These are phyloP conservation scores for Sarcomyxa edulis DNA, from an alignment of 768 basidiomycete species.

Conservation along the genomic window DNA sequence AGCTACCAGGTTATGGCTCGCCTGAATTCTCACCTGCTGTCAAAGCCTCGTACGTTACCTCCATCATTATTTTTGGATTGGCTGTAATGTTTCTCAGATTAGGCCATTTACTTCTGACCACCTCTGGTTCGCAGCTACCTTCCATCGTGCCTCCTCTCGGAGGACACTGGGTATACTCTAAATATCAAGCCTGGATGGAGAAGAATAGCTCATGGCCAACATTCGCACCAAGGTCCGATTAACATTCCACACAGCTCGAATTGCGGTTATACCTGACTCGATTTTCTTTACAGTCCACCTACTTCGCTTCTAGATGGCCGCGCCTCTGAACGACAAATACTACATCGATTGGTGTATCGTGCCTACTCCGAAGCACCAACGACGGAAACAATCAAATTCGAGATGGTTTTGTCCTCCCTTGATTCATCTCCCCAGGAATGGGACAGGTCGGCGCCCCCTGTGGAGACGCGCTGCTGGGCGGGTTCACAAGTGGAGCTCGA, in stretches of 20 bases:
- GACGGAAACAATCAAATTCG: conserved; percentile 30
- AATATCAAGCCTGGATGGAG: conserved; percentile 42
- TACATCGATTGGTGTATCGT: conserved; percentile 48
- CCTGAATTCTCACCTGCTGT: conserved; percentile 19
- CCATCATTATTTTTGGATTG: background rate
- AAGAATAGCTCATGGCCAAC: conserved; percentile 22
- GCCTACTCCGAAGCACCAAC: conserved; percentile 12
- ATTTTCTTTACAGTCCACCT: conserved; percentile 29
- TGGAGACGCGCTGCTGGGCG: conserved; percentile 20
- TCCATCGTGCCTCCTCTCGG: conserved; percentile 44
- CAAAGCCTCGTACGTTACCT: conserved; percentile 35
- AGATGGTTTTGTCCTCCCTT: conserved; percentile 29
- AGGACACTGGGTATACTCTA: conserved; percentile 32
- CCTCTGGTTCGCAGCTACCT: conserved; percentile 20
- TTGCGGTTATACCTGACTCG: background rate
- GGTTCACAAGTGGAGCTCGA: conserved; percentile 36
- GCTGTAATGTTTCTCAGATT: conserved; percentile 30
- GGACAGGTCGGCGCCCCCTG: background rate
- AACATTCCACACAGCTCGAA: conserved; percentile 4
- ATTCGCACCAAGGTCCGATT: conserved; percentile 60
- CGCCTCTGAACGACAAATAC: conserved; percentile 23
- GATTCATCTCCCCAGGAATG: conserved; percentile 2
- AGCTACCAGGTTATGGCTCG: conserved; percentile 3
- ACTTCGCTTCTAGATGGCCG: conserved; percentile 22
- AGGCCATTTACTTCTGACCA: conserved; percentile 55